Evolutionary conservation across 306 rosid species (phyloP), one percentile per base, ranked within the genome.

Genomic region (Medicago ruthenica): DNA sequence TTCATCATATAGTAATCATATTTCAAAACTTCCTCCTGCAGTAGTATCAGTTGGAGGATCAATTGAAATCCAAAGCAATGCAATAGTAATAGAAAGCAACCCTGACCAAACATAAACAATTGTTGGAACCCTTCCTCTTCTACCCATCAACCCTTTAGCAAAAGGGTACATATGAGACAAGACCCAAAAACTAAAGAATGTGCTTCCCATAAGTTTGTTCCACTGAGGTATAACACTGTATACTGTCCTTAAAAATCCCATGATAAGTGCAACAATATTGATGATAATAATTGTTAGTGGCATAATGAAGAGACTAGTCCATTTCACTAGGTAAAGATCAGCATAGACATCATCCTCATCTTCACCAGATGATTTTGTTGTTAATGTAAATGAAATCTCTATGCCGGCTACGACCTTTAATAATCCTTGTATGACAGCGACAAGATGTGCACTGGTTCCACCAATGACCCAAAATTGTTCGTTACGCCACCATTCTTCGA

Each of bases 381-480:
- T 90, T 15, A 92, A 75, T 12, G 89, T 92, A 70, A 92, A 92
- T 15, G 88, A 83, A 48, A 92, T 92, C 47, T 90, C 96, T 8
- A 92, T 78, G 1, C 97, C 97, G 0, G 93, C 92, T 36, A 92
- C 4, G 27, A 88, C 85, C 72, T 92, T 92, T 21, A 92, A 70
- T 44, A 92, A 80, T 2, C 97, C 96, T 75, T 92, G 97, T 16
- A 90, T 7, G 15, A 90, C 97, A 6, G 96, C 97, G 1, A 76
- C 91, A 64, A 90, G 92, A 86, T 92, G 97, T 16, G 97, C 89
- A 61, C 97, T 92, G 1, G 96, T 87, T 21, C 97, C 97, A 14
- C 96, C 97, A 18, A 92, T 92, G 64, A 85, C 86, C 97, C 96
- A 90, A 76, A 92, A 92, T 57, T 92, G 97, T 71, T 92, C 96